phyloP scores from a whole-genome alignment of 352 stramenopile genomes.

The Blastocystis hominis region DNA sequence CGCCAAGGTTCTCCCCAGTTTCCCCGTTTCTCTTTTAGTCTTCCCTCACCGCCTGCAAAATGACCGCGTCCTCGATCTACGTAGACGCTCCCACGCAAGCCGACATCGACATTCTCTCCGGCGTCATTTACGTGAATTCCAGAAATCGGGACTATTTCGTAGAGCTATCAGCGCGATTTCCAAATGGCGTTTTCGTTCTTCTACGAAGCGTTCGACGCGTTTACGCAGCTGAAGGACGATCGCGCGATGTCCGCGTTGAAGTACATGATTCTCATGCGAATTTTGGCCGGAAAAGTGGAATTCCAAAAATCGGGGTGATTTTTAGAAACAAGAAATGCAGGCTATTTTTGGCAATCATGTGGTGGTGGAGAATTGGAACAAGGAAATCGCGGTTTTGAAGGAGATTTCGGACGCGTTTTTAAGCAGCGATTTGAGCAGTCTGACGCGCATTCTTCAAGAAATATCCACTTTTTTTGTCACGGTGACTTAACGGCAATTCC shows the following conservation, averaged over 20 bases:
- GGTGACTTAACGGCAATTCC: constrained; percentile 70
- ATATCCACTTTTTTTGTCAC: constrained; percentile 61
- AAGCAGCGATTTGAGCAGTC: constrained; percentile 79
- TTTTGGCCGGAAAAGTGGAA: constrained; percentile 73
- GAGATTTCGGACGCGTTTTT: constrained; percentile 86
- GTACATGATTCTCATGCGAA: constrained; percentile 94
- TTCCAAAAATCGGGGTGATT: background rate
- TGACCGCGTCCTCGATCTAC: constrained; percentile 94
- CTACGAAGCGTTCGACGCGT: constrained; percentile 89
- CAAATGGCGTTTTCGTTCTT: constrained; percentile 99
- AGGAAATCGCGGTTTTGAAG: constrained; percentile 86
- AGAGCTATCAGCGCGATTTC: constrained; percentile 93
- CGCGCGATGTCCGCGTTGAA: constrained; percentile 78
- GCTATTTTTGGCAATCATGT: constrained; percentile 86
- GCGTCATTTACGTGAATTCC: constrained; percentile 58
- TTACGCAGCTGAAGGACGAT: constrained; percentile 78
- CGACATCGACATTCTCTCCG: constrained; percentile 67
- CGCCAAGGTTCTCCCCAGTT: constrained; percentile 65
- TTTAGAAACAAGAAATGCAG: constrained; percentile 77
- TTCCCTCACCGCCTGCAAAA: constrained; percentile 86
- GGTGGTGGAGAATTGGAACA: constrained; percentile 88
- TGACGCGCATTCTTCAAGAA: constrained; percentile 75
- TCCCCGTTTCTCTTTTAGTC: constrained; percentile 67
- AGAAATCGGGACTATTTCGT: constrained; percentile 68
- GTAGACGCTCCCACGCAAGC: constrained; percentile 84